Base-by-base conservation (phyloP, 208 protist genomes). In the Acanthamoeba triangularis region DNA sequence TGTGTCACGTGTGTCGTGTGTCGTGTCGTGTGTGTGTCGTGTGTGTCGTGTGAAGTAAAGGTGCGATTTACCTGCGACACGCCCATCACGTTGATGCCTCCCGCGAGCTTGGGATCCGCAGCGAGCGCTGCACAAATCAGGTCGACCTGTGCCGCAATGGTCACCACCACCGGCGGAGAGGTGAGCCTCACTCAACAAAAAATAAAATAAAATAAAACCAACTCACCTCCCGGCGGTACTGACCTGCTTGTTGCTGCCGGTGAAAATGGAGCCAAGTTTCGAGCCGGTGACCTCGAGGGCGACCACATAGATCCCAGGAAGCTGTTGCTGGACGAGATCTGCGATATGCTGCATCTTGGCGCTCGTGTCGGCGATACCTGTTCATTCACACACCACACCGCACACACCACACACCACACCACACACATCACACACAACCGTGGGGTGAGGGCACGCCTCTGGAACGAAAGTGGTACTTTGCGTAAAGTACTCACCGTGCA, bases 81-180 rank as follows among this genome's bases (percentile, higher is more conserved):
- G 23, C 91, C 91, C 20, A 94, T 85, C 20, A 85, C 44, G 37
- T 94, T 94, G 74, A 94, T 44, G 11, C 91, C 91, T 35, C 74
- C 69, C 2, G 91, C 91, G 0, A 94, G 91, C n/a, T 85, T 80
- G 10, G 67, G 67, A n/a, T 94, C 91, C 8, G 72, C 7, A 10
- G 63, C 37, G 7, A 84, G 35, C 44, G 47, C 52, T 8, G 35
- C 5, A 30, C 91, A 94, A 1, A 94, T 30, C 18, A 72, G 0
- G 0, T 94, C 41, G 18, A 94, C 91, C 91, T 88, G 59, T 28
- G 59, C 20, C 16, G 59, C 59, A 8, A 16, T 16, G 14, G 59
- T 0, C 59, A 10, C 28, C 28, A 28, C 23, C 16, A 28, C 23
- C 16, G 3, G 59, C 7, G 3, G 23, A 28, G 0, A 0, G 4